Conservation (phyloP, 208 protist species). For the Leishmania tarentolae region DNA sequence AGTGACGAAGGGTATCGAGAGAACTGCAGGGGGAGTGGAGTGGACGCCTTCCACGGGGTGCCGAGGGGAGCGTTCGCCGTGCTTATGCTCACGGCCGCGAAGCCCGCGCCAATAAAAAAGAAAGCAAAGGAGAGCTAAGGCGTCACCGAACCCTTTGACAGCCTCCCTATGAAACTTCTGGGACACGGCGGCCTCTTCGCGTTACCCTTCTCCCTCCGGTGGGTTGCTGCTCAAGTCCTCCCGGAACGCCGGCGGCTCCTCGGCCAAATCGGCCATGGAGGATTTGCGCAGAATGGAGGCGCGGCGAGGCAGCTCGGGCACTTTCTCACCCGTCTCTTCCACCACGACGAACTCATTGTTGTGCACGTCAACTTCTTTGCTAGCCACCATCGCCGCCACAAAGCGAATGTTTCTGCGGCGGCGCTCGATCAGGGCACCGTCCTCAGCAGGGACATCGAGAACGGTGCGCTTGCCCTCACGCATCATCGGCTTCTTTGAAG, state of each 20-base stretch:
- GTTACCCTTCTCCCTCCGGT: not conserved
- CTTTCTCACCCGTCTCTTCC: conserved; percentile 9
- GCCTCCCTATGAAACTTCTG: not conserved
- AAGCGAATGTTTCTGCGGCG: conserved; percentile 22
- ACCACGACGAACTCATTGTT: conserved; percentile 19
- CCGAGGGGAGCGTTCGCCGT: not conserved
- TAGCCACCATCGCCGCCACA: conserved; percentile 6
- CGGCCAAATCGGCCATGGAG: conserved; percentile 1
- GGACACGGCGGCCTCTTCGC: not conserved
- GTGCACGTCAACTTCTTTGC: conserved; percentile 8
- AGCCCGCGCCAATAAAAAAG: not conserved
- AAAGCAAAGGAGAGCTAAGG: not conserved
- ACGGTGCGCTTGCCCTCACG: conserved; percentile 5
- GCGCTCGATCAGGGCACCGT: not conserved
- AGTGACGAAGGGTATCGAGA: not conserved
- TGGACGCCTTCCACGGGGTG: not conserved
- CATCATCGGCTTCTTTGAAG: not conserved
- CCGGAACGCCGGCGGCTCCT: not conserved
- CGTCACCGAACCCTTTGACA: not conserved
- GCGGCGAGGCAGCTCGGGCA: conserved; percentile 17
- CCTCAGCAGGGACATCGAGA: conserved; percentile 7
- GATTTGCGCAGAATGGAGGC: conserved; percentile 28
- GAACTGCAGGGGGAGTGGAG: not conserved
- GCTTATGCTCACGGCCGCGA: not conserved
- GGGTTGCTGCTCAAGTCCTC: conserved; percentile 2